Base-by-base conservation (phyloP, 2,329 filamentous ascomycete species). In the Alternaria rosae region DNA sequence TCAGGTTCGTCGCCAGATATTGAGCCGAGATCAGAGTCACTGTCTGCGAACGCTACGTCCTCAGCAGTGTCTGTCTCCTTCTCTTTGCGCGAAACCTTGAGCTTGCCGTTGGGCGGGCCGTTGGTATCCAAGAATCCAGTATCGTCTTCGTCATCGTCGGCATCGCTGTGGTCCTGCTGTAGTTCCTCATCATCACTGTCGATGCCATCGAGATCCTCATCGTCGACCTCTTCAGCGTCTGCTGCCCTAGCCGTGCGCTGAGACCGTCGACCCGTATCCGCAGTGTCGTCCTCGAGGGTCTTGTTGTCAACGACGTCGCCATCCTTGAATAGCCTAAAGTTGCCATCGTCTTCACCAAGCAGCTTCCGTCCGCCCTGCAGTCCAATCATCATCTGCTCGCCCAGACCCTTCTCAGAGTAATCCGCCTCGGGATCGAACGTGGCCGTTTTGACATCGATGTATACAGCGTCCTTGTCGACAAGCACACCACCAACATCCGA, bases 401-500 rank as follows among this genome's bases (percentile, higher is more conserved):
- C 95, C 56, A 98, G 86, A n/a, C 95, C 95, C 47, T 92, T 88
- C 70, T 97, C 92, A 28, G 86, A 86, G 38, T 88, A 82, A 5
- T 86, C 86, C 1, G 81, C 86, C 11, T 92, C 89, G 3, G 81
- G 80, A 64, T 89, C 83, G 68, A 99, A 97, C 5, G 88, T 96
- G 26, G 85, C 83, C 13, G 87, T 88, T 76, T 89, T 91, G 44
- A 91, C 81, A 72, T 91, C 88, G 65, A 91, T 97, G 82, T 97
- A 99, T 38, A 99, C 94, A 8, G 94, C 94, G 80, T 99, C 95
- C 64, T 97, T 97, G 70, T 99, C 95, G 54, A 99, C 94, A 76
- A 98, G 89, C 12, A 99, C 88, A 72, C 95, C 95, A 68, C 94
- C 96, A 32, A 97, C 93, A 80, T 99, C 95, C 25, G 94, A 97